Conservation (phyloP, 257 asterid species). For the Rauvolfia tetraphylla region DNA sequence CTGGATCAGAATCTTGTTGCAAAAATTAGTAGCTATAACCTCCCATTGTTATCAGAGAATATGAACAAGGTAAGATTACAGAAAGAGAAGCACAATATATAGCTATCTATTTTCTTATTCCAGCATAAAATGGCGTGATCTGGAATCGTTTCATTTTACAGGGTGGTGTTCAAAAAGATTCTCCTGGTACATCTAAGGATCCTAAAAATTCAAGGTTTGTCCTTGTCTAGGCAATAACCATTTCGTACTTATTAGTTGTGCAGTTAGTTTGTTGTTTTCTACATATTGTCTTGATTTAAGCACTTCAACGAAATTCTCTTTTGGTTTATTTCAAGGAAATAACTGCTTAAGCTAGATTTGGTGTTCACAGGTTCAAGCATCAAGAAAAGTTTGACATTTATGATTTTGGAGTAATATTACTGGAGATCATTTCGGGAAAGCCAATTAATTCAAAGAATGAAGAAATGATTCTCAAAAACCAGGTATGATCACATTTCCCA, state of each 20-base stretch:
- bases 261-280: not conserved
- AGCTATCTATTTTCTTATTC: not conserved
- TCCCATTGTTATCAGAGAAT: slow-evolving; percentile 62
- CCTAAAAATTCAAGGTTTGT: slow-evolving; percentile 47
- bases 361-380: slow-evolving; percentile 43
- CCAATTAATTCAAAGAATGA: slow-evolving; percentile 44
- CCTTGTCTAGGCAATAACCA: not conserved
- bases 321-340: not conserved
- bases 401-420: slow-evolving; percentile 72
- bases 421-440: slow-evolving; percentile 68
- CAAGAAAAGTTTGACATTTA: slow-evolving; percentile 65
- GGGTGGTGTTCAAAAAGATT: slow-evolving; percentile 31
- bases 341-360: not conserved
- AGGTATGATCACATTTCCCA: slow-evolving; percentile 38
- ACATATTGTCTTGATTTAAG: not conserved
- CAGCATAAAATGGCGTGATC: slow-evolving; percentile 13
- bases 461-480: slow-evolving; percentile 43
- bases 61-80: slow-evolving; percentile 39
- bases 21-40: slow-evolving; percentile 68
- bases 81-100: not conserved
- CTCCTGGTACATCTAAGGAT: slow-evolving; percentile 39
- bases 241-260: not conserved
- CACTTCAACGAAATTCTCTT: not conserved
- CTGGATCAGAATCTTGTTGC: slow-evolving; percentile 70
- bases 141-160: slow-evolving; percentile 31